Percentiles rank a stretch among this genome's conserved stretches.
phyloP scores from a whole-genome alignment of 768 basidiomycete species.

The Rhodotorula taiwanensis region DNA sequence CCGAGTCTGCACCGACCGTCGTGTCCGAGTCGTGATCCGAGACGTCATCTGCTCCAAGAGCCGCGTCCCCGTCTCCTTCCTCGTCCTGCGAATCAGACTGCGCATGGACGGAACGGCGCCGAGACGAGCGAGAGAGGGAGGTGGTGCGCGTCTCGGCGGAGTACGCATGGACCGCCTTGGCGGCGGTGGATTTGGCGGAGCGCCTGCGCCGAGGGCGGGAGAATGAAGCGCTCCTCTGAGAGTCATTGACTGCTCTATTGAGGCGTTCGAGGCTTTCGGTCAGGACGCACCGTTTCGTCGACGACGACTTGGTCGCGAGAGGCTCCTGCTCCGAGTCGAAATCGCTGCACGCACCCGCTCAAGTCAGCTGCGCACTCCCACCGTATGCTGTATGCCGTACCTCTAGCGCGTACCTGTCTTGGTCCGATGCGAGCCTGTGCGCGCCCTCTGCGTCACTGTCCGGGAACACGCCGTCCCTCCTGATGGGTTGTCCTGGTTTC shows the following conservation, averaged over 20 bases:
- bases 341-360: too few relatives aligned
- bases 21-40: slow-evolving; percentile 7
- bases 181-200: background rate
- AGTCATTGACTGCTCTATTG: background rate
- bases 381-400: background rate
- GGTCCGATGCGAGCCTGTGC: background rate
- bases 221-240: background rate
- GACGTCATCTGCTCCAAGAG: background rate
- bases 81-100: too few relatives aligned
- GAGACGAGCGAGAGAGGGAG: background rate
- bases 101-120: too few relatives aligned
- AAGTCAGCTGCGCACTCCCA: background rate
- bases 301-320: too few relatives aligned
- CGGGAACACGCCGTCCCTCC: slow-evolving; percentile 16
- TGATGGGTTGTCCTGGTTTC: slow-evolving; percentile 3
- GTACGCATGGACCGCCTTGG: background rate
- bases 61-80: background rate
- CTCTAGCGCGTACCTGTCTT: too few relatives aligned
- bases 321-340: background rate
- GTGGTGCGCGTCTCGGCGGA: background rate
- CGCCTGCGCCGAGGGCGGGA: background rate
- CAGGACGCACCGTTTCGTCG: background rate
- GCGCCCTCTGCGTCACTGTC: background rate
- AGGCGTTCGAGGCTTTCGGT: too few relatives aligned
- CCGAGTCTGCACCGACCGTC: slow-evolving; percentile 17